Evolutionary conservation across 441 rosid genomes (phyloP).

Genomic region (Gossypium davidsonii): DNA sequence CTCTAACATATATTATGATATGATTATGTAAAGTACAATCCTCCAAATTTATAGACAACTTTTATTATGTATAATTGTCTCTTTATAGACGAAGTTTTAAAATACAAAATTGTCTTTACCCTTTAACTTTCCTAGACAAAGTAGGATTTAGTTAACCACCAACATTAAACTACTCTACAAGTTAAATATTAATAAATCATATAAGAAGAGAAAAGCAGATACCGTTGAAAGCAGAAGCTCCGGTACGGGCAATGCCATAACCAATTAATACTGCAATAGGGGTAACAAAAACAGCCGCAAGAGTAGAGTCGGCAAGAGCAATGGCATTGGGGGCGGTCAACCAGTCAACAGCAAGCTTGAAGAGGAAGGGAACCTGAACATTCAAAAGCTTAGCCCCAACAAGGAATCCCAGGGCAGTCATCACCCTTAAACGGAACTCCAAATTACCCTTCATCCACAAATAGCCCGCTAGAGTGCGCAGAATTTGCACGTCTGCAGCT

Average conservation of each 20-base stretch:
- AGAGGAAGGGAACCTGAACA: slow-evolving; percentile 91
- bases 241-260: slow-evolving; percentile 78
- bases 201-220: slow-evolving; percentile 14
- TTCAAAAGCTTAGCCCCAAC: slow-evolving; percentile 78
- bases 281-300: slow-evolving; percentile 62
- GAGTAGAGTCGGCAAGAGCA: slow-evolving; percentile 49
- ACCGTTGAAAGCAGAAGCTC: slow-evolving; percentile 88
- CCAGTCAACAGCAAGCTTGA: slow-evolving; percentile 83
- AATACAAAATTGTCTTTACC: too few relatives aligned
- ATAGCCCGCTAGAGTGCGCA: slow-evolving; percentile 57
- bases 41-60: too few relatives aligned
- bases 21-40: too few relatives aligned
- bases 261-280: slow-evolving; percentile 79
- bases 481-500: slow-evolving; percentile 59
- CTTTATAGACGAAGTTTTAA: too few relatives aligned
- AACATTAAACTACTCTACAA: neutral
- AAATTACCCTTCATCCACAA: slow-evolving; percentile 79
- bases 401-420: slow-evolving; percentile 68
- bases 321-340: slow-evolving; percentile 53
- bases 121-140: too few relatives aligned
- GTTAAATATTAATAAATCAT: neutral
- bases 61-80: too few relatives aligned
- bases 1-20: too few relatives aligned
- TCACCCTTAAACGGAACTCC: slow-evolving; percentile 72
- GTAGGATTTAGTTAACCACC: too few relatives aligned